Conservation (phyloP, 371 early-diverging fungal species). For the Zychaea mexicana region DNA sequence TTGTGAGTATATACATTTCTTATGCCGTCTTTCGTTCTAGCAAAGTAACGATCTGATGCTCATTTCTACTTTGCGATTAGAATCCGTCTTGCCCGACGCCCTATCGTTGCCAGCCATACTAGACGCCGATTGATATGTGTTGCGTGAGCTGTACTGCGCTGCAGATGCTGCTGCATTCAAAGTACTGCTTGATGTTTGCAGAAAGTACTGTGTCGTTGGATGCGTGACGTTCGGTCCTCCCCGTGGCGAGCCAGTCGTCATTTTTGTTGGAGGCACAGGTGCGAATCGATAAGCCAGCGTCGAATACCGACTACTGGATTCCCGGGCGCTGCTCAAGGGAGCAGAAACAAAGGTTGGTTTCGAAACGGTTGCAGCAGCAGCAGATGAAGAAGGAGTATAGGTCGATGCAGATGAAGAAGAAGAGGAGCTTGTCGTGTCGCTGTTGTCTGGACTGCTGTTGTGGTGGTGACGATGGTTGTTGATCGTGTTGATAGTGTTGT, state of each 20-base stretch:
- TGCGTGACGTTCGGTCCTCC: constrained; percentile 28
- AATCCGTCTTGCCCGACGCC: constrained; percentile 23
- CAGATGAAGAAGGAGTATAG: background rate
- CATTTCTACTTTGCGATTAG: constrained; percentile 24
- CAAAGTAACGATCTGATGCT: constrained; percentile 26
- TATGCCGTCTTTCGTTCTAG: no score
- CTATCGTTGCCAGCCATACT: constrained; percentile 24
- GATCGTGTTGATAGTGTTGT: no score
- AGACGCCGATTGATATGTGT: constrained; percentile 8
- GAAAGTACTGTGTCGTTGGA: constrained; percentile 49
- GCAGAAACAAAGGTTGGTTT: background rate
- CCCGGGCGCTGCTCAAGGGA: constrained; percentile 10
- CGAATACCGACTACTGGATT: constrained; percentile 18
- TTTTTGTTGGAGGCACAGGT: constrained; percentile 12
- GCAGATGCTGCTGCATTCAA: constrained; percentile 45
- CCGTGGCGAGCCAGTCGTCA: constrained; percentile 18
- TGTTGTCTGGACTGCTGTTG: background rate
- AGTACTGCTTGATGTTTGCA: constrained; percentile 46
- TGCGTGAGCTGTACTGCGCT: constrained; percentile 27
- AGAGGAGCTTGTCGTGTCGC: background rate
- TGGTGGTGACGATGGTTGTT: background rate
- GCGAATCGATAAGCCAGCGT: constrained; percentile 23
- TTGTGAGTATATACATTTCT: no score
- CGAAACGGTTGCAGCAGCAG: background rate
- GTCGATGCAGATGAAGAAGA: background rate